Base-by-base conservation (phyloP, 495 filamentous ascomycete genomes). In the Aeminium ludgeri region DNA sequence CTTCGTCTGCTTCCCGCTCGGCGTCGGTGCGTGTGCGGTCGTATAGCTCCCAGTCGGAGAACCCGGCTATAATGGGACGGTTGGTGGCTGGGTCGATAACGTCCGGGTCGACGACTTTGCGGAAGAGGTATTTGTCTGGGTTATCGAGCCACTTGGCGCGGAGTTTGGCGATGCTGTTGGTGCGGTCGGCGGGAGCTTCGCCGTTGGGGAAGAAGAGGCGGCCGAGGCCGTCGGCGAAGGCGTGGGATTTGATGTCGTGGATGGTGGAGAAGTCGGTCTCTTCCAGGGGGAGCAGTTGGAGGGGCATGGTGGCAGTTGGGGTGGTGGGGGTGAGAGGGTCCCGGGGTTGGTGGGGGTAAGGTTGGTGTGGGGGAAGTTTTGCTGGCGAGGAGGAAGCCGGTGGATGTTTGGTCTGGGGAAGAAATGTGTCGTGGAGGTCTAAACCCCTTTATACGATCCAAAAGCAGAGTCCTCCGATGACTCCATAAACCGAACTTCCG, bases 91-190 rank as follows among this genome's bases (percentile, higher is more conserved):
- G 30, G 11, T 44, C 40, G 10, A 43, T 38, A 2, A 45, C 23
- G 37, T 42, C 38, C 3, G 41, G 30, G 31, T 53, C 50, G 28
- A 49, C 25, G 25, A 45, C 38, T 25, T 53, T 53, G 18, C 35
- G 27, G 30, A 36, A 38, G 20, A 33, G 19, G 33, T 17, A 34
- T 11, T 13, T 45, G 1, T 49, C 46, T 2, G 43, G 48, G 19
- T 43, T 15, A 20, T 36, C 38, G 32, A 38, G 36, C 36, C 30
- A 38, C 32, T 41, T 46, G 28, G 35, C 32, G 32, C 20, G 23
- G 11, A 17, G 28, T 13, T 45, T 18, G 20, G 41, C 19, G n/a
- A 16, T 15, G 13, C 13, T 30, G n/a, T 19, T 11, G 15, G 7
- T 41, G 25, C 40, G 28, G 7, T 16, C 20, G n/a, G 35, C 15